These are phyloP conservation scores for Beta corolliflora DNA, from an alignment of 179 eudicot species.

Conservation along the genomic window DNA sequence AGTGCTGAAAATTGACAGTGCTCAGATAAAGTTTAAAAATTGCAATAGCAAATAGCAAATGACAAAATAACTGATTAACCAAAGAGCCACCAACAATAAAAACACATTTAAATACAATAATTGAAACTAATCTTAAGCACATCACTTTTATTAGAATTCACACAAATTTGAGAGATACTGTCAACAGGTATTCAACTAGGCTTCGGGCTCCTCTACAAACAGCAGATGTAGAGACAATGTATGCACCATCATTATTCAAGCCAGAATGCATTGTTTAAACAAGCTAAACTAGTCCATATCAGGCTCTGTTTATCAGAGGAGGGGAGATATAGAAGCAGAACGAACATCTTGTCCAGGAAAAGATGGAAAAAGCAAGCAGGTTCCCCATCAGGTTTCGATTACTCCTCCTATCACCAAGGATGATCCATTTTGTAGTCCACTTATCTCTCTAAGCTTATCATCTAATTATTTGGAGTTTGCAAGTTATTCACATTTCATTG, in stretches of 20 bases:
- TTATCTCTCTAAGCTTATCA: neutral
- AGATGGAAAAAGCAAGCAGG: neutral
- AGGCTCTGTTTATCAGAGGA: neutral
- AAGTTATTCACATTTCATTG: neutral
- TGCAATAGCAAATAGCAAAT: neutral
- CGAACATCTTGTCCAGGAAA: neutral
- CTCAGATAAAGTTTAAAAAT: slow-evolving; percentile 8
- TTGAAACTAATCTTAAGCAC: neutral
- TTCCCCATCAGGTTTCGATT: neutral
- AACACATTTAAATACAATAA: too few species aligned
- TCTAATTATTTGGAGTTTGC: neutral
- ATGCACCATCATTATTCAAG: neutral
- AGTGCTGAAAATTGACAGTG: slow-evolving; percentile 49
- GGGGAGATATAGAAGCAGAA: neutral
- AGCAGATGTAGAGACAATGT: neutral
- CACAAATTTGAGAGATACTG: neutral
- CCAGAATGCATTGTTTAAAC: neutral
- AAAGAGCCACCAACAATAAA: neutral
- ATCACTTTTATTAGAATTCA: neutral
- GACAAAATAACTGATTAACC: neutral
- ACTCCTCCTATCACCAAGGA: neutral
- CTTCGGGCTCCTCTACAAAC: neutral
- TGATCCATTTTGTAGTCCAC: neutral
- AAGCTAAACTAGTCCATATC: neutral
- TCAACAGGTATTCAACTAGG: neutral